Percentiles rank a stretch among this genome's conserved stretches.
These are phyloP conservation scores for Aspergillus versicolor DNA, from an alignment of 2,329 filamentous ascomycete species.

Conservation along the genomic window DNA sequence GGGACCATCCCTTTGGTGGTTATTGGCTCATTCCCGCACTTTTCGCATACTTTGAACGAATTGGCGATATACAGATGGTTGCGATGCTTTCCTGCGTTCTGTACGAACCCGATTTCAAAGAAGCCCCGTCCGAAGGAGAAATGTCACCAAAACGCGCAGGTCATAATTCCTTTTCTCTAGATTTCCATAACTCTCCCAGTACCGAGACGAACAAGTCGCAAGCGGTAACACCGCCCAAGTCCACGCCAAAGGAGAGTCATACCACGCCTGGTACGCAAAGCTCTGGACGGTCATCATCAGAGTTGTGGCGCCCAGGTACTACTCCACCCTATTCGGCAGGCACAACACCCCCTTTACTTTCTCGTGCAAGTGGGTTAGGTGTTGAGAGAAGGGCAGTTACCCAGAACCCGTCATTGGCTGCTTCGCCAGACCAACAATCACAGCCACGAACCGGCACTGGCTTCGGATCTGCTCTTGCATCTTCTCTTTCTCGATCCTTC, in stretches of 20 bases:
- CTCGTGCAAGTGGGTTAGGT: constrained; percentile 41
- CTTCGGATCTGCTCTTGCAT: constrained; percentile 43
- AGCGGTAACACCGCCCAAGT: constrained; percentile 35
- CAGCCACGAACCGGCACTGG: constrained; percentile 40
- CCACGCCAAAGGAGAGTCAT: constrained; percentile 33
- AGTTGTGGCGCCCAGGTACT: constrained; percentile 50
- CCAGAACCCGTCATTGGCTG: constrained; percentile 39
- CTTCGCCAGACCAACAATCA: constrained; percentile 43
- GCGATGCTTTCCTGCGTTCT: constrained; percentile 65
- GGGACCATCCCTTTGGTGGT: constrained; percentile 55
- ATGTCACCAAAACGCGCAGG: constrained; percentile 39
- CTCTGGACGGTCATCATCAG: constrained; percentile 52
- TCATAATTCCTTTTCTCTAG: constrained; percentile 47
- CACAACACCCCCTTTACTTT: constrained; percentile 51
- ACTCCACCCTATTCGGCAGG: constrained; percentile 54
- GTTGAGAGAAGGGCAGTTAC: constrained; percentile 44
- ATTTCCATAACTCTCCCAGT: constrained; percentile 47
- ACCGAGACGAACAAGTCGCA: constrained; percentile 44
- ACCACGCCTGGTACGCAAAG: constrained; percentile 39
- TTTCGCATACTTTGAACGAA: constrained; percentile 59
- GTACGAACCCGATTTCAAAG: constrained; percentile 48
- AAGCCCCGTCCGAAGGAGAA: constrained; percentile 28
- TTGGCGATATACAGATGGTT: constrained; percentile 65
- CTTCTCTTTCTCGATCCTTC: constrained; percentile 47
- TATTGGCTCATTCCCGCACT: constrained; percentile 58